A percentile compares a stretch with the other conserved stretches of the same genome.
Evolutionary conservation across 495 filamentous ascomycete species (phyloP).

Genomic region (Xylaria nigripes): DNA sequence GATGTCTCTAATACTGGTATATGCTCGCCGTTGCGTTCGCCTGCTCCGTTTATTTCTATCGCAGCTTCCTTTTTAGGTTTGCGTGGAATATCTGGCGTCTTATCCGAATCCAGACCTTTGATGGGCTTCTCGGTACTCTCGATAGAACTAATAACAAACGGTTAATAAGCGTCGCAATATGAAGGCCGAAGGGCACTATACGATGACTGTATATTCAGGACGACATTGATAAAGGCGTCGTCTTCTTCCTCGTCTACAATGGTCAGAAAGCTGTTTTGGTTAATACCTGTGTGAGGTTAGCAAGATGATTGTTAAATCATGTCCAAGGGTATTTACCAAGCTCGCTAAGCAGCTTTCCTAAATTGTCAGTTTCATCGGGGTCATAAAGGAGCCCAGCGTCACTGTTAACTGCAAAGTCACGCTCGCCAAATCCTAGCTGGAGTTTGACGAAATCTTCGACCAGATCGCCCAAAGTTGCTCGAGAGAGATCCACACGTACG

Average conservation of each 20-base stretch:
- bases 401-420: constrained; percentile 67
- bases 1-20: constrained; percentile 11
- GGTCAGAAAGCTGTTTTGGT: constrained; percentile 68
- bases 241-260: constrained; percentile 78
- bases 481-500: constrained; percentile 58
- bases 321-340: constrained; percentile 47
- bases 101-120: constrained; percentile 22
- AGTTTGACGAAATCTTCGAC: constrained; percentile 63
- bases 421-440: constrained; percentile 69
- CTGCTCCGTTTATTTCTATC: constrained; percentile 26
- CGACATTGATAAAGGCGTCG: constrained; percentile 72
- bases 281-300: constrained; percentile 40
- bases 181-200: constrained; percentile 22
- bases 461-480: constrained; percentile 73
- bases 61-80: constrained; percentile 33
- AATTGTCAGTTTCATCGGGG: constrained; percentile 77
- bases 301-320: neutral
- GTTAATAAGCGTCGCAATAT: constrained; percentile 7
- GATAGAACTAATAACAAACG: constrained; percentile 22
- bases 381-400: constrained; percentile 75
- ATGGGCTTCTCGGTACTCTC: constrained; percentile 33
- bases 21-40: constrained; percentile 24
- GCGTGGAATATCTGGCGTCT: constrained; percentile 37
- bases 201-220: constrained; percentile 53
- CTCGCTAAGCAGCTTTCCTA: constrained; percentile 69